Evolutionary conservation across 495 filamentous ascomycete genomes (phyloP).

Genomic region (Recurvomyces mirabilis): DNA sequence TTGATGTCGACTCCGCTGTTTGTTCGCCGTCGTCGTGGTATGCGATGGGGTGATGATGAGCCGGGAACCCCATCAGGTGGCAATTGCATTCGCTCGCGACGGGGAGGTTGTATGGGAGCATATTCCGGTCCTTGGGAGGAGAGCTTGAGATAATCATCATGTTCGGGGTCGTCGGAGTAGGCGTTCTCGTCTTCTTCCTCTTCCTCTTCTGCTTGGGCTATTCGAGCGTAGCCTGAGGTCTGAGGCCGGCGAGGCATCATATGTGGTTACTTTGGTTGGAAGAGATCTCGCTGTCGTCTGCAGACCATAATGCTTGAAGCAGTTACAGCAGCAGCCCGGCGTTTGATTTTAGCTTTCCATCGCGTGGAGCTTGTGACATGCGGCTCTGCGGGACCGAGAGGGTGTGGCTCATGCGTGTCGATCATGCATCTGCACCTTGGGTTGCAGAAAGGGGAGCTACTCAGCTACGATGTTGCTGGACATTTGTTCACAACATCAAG

Average conservation of each 20-base stretch:
- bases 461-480: no score
- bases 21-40: slow-evolving; percentile 46
- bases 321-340: no score
- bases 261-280: not conserved
- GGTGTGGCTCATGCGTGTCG: no score
- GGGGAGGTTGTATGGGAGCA: slow-evolving; percentile 51
- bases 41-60: slow-evolving; percentile 38
- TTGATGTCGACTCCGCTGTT: slow-evolving; percentile 95
- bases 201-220: slow-evolving; percentile 80
- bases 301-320: no score
- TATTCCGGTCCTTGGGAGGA: slow-evolving; percentile 52
- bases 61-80: slow-evolving; percentile 28
- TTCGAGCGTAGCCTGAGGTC: slow-evolving; percentile 85
- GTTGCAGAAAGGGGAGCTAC: no score
- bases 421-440: no score
- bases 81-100: slow-evolving; percentile 47
- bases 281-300: not conserved
- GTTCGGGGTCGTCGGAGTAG: slow-evolving; percentile 49
- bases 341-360: no score
- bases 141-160: slow-evolving; percentile 27
- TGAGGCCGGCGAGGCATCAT: slow-evolving; percentile 13
- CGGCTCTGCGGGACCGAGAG: slow-evolving; percentile 1
- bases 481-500: not conserved
- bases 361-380: not conserved
- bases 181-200: slow-evolving; percentile 40